Base-by-base conservation (phyloP, 257 asterid species). In the Petunia axillaris region DNA sequence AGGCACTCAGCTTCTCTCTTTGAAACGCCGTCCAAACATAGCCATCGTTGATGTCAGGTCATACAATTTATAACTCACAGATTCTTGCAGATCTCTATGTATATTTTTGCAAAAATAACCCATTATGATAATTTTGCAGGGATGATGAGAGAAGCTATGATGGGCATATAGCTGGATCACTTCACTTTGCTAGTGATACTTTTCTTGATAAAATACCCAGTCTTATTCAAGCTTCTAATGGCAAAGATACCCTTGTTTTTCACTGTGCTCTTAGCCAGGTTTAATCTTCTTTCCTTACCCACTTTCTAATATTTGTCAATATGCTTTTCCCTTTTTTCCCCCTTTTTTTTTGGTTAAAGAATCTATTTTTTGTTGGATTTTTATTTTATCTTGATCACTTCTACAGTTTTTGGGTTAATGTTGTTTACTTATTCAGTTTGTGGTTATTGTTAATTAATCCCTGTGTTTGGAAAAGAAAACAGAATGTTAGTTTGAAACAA, bases 201-300 rank as follows among this genome's bases (percentile, higher is more conserved):
- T 95, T 95, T 80, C 16, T 82, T 44, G 97, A 90, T 44, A 93
- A 92, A 82, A 79, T 95, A 5, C 95, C 99, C 13, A 79, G 66
- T 80, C 93, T 95, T 40, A 77, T 89, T 82, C 91, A 95, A 84
- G 86, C 96, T 58, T 86, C 94, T 48, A 86, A 91, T 76, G 96
- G 84, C 82, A 95, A 93, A 89, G 99, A 95, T 78, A 92, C 99
- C 79, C 93, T 95, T 48, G 92, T 95, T 76, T 95, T 95, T 85
- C 99, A 95, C 79, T 95, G 99, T 78, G 99, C 99, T 82, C 96
- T 95, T 59, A 95, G 99, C 91, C 99, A 95, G 99, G 99, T 94
- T 43, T 36, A 13, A 15, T 65, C 65, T 68, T 13, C 44, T 6
- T 62, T 10, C 6, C 15, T 44, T 15, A 53, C 48, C 40, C 37